These are phyloP conservation scores for Wickerhamiella parazyma DNA, from an alignment of 805 yeast genomes.

Conservation along the genomic window DNA sequence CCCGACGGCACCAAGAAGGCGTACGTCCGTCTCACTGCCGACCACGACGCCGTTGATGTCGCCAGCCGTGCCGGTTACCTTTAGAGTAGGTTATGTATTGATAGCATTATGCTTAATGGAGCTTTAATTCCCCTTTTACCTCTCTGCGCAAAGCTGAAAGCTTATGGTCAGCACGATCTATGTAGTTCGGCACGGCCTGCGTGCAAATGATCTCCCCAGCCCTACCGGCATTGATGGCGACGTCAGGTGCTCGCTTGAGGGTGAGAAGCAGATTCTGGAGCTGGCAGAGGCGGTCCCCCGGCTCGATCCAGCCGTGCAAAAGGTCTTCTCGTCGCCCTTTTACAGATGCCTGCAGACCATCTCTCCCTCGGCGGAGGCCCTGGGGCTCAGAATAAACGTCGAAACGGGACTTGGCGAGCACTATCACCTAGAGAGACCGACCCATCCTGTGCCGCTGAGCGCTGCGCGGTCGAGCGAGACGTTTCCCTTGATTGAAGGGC, in stretches of 20 bases:
- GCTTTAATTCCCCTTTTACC: background rate
- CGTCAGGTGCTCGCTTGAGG: constrained; percentile 77
- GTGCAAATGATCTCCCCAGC: constrained; percentile 53
- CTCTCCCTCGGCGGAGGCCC: constrained; percentile 46
- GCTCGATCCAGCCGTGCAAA: constrained; percentile 44
- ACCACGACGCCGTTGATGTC: constrained; percentile 98
- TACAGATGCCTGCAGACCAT: constrained; percentile 81
- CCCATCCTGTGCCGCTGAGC: constrained; percentile 38
- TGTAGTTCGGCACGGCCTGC: constrained; percentile 52
- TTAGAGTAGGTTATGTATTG: constrained; percentile 31
- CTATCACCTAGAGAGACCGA: constrained; percentile 58
- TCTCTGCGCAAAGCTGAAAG: too few species aligned
- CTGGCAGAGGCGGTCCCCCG: constrained; percentile 47
- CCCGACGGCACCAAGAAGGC: constrained; percentile 99
- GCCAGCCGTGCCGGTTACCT: constrained; percentile 99
- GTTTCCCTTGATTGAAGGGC: constrained; percentile 36
- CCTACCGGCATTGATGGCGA: constrained; percentile 90
- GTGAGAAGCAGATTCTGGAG: constrained; percentile 75
- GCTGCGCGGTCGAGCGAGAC: constrained; percentile 30
- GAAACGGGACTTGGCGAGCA: constrained; percentile 90
- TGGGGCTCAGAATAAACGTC: constrained; percentile 45
- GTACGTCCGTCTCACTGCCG: constrained; percentile 96
- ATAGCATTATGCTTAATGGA: constrained; percentile 1
- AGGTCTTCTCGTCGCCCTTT: constrained; percentile 71
- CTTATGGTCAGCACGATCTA: constrained; percentile 23